These are phyloP conservation scores for Mortierella sp. DNA, from an alignment of 371 early-diverging fungal genomes.

Conservation along the genomic window DNA sequence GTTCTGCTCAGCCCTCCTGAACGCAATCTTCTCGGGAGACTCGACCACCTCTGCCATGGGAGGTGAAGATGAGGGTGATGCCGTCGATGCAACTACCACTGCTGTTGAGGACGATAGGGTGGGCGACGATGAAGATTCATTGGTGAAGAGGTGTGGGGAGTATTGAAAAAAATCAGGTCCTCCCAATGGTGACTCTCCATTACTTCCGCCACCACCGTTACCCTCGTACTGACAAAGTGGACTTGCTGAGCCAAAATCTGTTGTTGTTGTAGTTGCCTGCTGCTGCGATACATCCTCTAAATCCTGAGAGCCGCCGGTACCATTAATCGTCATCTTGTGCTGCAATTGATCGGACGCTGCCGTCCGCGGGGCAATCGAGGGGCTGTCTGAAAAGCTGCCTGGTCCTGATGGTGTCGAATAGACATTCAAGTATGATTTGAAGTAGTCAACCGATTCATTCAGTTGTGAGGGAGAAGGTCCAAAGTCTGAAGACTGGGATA, in stretches of 20 bases:
- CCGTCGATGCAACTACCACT: background rate
- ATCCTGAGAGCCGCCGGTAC: background rate
- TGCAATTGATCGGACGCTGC: background rate
- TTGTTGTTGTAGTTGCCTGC: background rate
- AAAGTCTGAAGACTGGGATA: background rate
- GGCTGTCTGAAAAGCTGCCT: background rate
- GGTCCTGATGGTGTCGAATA: background rate
- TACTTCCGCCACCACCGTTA: background rate
- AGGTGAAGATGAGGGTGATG: background rate
- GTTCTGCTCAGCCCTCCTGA: slow-evolving; percentile 71
- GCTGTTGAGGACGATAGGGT: background rate
- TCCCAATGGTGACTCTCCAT: background rate
- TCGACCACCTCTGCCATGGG: slow-evolving; percentile 10
- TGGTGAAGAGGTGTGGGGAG: background rate
- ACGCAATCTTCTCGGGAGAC: slow-evolving; percentile 29
- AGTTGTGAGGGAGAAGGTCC: background rate
- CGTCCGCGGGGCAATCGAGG: background rate
- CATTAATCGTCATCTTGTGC: background rate
- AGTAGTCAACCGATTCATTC: background rate
- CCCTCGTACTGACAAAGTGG: background rate
- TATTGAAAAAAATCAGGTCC: background rate
- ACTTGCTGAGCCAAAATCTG: background rate
- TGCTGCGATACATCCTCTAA: background rate
- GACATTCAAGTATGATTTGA: background rate
- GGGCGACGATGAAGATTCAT: background rate